Percentiles rank a stretch among this genome's conserved stretches.
Conservation (phyloP, 2,329 filamentous ascomycete genomes). For the Fusarium multiceps region DNA sequence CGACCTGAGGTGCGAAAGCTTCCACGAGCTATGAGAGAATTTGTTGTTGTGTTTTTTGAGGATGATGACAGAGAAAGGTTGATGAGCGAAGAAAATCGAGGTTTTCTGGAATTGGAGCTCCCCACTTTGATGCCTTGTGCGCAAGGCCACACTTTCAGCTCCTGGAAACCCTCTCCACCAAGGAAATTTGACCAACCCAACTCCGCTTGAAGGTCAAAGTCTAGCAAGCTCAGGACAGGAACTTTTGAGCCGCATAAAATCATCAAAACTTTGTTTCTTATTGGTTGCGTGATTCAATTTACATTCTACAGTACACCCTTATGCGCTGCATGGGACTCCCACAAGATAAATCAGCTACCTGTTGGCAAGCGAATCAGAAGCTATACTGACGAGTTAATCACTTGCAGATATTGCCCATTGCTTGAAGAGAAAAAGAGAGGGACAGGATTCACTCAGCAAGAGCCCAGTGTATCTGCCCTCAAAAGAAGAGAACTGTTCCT, state of each 20-base stretch:
- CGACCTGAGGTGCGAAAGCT: slow-evolving; percentile 24
- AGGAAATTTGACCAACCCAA: slow-evolving; percentile 1
- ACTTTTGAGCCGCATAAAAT: neutral
- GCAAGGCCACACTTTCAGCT: slow-evolving; percentile 38
- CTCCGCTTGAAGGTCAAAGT: neutral
- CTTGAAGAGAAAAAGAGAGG: no score
- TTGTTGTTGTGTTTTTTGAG: slow-evolving; percentile 23
- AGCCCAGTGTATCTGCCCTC: neutral
- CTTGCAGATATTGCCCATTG: neutral
- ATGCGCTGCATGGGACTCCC: neutral
- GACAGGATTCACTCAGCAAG: neutral
- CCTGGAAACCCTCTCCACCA: neutral
- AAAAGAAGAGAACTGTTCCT: neutral
- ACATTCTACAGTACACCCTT: no score
- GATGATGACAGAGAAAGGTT: slow-evolving; percentile 33
- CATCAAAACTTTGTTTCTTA: neutral
- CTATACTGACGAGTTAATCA: neutral
- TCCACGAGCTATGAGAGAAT: slow-evolving; percentile 18
- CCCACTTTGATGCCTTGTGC: slow-evolving; percentile 49
- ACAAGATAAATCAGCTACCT: neutral
- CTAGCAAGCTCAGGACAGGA: neutral
- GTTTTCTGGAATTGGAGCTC: slow-evolving; percentile 45
- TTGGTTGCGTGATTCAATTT: neutral
- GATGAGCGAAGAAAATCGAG: slow-evolving; percentile 31
- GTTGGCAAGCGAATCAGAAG: neutral